A percentile compares a stretch with the other conserved stretches of the same genome.
Conservation (phyloP, 2,329 filamentous ascomycete genomes). For the Septoria petroselini region DNA sequence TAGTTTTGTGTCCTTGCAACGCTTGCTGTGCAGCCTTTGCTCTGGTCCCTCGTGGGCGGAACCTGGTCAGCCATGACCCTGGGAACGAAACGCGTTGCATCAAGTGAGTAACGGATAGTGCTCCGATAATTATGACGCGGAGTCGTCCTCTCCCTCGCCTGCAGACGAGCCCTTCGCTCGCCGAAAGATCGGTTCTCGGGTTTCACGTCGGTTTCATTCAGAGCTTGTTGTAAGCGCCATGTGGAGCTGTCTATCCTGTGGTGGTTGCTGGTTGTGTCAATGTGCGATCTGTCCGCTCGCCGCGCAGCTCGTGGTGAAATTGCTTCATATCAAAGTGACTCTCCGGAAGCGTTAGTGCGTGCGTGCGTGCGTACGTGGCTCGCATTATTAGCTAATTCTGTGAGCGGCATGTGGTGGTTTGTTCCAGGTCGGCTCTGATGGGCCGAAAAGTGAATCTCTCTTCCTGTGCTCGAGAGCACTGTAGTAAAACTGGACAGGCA, state of each 20-base stretch:
- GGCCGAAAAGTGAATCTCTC: not conserved
- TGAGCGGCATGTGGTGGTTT: not conserved
- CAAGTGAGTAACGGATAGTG: too few species aligned
- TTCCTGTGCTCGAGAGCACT: not conserved
- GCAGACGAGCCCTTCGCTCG: constrained; percentile 8
- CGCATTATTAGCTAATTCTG: not conserved
- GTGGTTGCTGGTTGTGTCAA: constrained; percentile 4
- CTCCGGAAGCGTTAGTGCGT: too few species aligned
- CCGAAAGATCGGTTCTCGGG: constrained; percentile 11
- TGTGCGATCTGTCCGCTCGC: constrained; percentile 9
- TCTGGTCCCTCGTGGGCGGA: constrained; percentile 6
- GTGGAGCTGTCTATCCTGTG: constrained; percentile 8
- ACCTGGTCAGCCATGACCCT: constrained; percentile 3
- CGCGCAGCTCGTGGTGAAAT: constrained; percentile 7
- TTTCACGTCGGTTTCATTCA: constrained; percentile 18
- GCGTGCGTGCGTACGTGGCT: too few species aligned
- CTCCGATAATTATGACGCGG: too few species aligned
- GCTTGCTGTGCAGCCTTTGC: too few species aligned
- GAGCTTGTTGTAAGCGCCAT: not conserved
- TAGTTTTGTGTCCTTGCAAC: constrained; percentile 7
- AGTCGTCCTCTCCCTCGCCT: constrained; percentile 1
- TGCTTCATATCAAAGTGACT: constrained; percentile 9
- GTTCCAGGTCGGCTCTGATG: not conserved
- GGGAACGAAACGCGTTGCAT: constrained; percentile 8
- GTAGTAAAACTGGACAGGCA: not conserved